Percentiles rank a stretch among this genome's conserved stretches.
Evolutionary conservation across 2,329 filamentous ascomycete genomes (phyloP).

Genomic region (Epichloe glyceriae): DNA sequence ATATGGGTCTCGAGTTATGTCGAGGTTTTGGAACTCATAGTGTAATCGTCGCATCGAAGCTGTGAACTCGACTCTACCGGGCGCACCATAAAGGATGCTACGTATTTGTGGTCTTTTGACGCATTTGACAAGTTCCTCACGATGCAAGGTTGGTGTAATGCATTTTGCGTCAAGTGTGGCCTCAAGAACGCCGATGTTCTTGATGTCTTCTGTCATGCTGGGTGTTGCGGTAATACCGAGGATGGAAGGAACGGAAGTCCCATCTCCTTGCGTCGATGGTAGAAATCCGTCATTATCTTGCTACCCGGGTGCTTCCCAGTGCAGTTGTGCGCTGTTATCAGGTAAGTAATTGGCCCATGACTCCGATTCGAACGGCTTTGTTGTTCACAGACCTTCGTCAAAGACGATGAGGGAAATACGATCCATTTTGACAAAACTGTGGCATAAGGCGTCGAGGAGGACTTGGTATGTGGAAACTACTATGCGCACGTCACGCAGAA

Average conservation of each 20-base stretch:
- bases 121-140: conserved; percentile 54
- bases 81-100: conserved; percentile 19
- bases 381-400: conserved; percentile 54
- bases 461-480: conserved; percentile 69
- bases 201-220: conserved; percentile 44
- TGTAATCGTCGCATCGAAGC: conserved; percentile 31
- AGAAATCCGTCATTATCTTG: conserved; percentile 61
- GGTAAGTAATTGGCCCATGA: neutral
- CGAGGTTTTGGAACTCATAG: conserved; percentile 27
- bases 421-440: conserved; percentile 58
- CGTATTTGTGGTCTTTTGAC: conserved; percentile 52
- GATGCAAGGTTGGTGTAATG: conserved; percentile 53
- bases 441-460: conserved; percentile 57
- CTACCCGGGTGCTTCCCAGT: conserved; percentile 49
- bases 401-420: conserved; percentile 60
- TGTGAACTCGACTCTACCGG: conserved; percentile 12
- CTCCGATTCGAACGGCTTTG: neutral
- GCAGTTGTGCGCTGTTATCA: conserved; percentile 57
- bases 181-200: conserved; percentile 51
- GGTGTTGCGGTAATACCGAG: conserved; percentile 75
- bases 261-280: conserved; percentile 35
- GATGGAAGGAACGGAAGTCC: conserved; percentile 45
- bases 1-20: conserved; percentile 49
- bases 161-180: conserved; percentile 55
- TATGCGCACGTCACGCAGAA: conserved; percentile 52